A percentile compares a stretch with the other conserved stretches of the same genome.
These are phyloP conservation scores for Ophiocordyceps camponoti-rufipedis DNA, from an alignment of 2,329 filamentous ascomycete genomes.

Conservation along the genomic window DNA sequence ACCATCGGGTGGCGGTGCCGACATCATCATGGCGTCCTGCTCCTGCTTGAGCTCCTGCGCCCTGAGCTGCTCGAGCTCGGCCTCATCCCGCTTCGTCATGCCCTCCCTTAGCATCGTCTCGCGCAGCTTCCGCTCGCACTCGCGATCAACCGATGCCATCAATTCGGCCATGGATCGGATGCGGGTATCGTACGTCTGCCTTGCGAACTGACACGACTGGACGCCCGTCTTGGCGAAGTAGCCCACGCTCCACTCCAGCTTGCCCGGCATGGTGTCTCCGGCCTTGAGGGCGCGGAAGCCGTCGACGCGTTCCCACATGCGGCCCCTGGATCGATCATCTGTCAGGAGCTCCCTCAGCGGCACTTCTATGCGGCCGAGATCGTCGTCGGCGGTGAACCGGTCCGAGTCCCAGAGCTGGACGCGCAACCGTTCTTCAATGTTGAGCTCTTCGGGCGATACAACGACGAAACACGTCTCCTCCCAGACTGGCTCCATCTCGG, in stretches of 20 bases:
- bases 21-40: constrained; percentile 48
- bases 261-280: constrained; percentile 50
- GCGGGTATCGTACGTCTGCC: constrained; percentile 39
- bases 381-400: constrained; percentile 53
- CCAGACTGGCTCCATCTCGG: constrained; percentile 52
- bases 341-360: constrained; percentile 48
- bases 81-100: constrained; percentile 30
- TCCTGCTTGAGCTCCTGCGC: constrained; percentile 43
- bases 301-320: constrained; percentile 44
- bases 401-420: constrained; percentile 64
- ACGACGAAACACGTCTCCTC: constrained; percentile 52
- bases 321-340: constrained; percentile 36
- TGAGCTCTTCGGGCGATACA: constrained; percentile 52
- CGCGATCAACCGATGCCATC: constrained; percentile 33
- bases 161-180: constrained; percentile 40
- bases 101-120: constrained; percentile 33
- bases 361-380: constrained; percentile 55
- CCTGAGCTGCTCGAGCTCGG: constrained; percentile 50
- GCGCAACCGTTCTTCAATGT: constrained; percentile 50
- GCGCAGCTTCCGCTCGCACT: constrained; percentile 43
- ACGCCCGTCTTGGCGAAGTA: constrained; percentile 53
- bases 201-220: constrained; percentile 38
- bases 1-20: constrained; percentile 42
- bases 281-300: constrained; percentile 46
- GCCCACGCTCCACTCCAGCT: constrained; percentile 50